Conservation (phyloP, 441 rosid species). For the Syzygium malaccense region DNA sequence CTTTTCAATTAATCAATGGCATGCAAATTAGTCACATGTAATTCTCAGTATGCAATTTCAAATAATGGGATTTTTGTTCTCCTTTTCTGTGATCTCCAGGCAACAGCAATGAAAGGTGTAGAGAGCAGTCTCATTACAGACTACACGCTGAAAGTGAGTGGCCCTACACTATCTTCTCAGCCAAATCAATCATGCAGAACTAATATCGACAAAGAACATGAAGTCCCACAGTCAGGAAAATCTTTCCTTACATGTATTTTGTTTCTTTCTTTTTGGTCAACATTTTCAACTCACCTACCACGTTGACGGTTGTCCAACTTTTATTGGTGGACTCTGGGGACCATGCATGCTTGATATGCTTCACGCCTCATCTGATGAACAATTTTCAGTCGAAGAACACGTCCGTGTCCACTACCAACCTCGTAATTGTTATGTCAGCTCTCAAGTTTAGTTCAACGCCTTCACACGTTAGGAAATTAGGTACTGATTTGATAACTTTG, state of each 20-base stretch:
- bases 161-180: neutral
- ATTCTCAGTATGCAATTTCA: neutral
- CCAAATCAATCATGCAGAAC: neutral
- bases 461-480: neutral
- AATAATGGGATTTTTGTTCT: neutral
- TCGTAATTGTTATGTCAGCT: neutral
- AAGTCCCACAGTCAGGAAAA: neutral
- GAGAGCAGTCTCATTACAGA: conserved; percentile 61
- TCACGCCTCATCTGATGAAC: neutral
- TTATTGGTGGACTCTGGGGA: neutral
- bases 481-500: neutral
- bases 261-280: neutral
- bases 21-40: neutral
- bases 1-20: neutral
- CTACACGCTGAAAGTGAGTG: conserved; percentile 54
- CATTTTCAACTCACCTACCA: neutral
- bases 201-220: neutral
- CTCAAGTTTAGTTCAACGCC: neutral
- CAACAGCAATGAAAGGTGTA: conserved; percentile 58
- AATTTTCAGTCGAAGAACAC: neutral
- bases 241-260: neutral
- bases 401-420: neutral
- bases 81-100: conserved; percentile 15
- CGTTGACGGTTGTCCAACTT: neutral
- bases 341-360: neutral